These are phyloP conservation scores for Allomyces macrogynus DNA, from an alignment of 192 early-diverging fungal genomes.

Conservation along the genomic window DNA sequence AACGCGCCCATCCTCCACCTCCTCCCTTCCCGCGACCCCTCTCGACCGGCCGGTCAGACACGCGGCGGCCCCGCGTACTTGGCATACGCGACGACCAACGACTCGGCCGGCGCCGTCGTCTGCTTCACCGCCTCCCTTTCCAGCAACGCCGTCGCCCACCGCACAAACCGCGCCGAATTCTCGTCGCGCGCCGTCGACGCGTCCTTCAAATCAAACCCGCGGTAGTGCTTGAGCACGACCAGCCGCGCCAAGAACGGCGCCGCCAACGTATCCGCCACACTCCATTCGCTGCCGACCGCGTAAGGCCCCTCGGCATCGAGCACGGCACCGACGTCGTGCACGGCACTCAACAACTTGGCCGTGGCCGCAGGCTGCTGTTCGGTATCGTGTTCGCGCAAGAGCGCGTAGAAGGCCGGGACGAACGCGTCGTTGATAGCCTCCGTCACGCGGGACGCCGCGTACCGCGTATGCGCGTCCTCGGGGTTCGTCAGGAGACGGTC, in stretches of 20 bases:
- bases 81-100: slow-evolving; percentile 6
- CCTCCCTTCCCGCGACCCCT: no score
- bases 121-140: slow-evolving; percentile 8
- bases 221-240: background rate
- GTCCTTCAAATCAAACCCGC: background rate
- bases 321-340: slow-evolving; percentile 15
- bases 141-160: slow-evolving; percentile 14
- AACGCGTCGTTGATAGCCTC: slow-evolving; percentile 16
- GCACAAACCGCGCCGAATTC: slow-evolving; percentile 12
- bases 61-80: slow-evolving; percentile 4
- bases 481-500: slow-evolving; percentile 1
- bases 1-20: no score
- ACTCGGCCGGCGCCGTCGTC: slow-evolving; percentile 9
- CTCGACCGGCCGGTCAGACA: no score
- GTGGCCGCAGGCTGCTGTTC: slow-evolving; percentile 9
- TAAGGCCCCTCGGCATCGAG: slow-evolving; percentile 15
- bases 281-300: slow-evolving; percentile 21
- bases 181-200: background rate
- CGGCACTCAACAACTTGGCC: slow-evolving; percentile 8
- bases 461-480: slow-evolving; percentile 18
- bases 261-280: slow-evolving; percentile 23
- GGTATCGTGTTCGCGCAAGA: slow-evolving; percentile 5
- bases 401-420: slow-evolving; percentile 8
- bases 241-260: slow-evolving; percentile 19
- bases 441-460: slow-evolving; percentile 19